A percentile compares a stretch with the other conserved stretches of the same genome.
These are phyloP conservation scores for Carex pumila DNA, from an alignment of 176 grass and related monocot species.

Conservation along the genomic window DNA sequence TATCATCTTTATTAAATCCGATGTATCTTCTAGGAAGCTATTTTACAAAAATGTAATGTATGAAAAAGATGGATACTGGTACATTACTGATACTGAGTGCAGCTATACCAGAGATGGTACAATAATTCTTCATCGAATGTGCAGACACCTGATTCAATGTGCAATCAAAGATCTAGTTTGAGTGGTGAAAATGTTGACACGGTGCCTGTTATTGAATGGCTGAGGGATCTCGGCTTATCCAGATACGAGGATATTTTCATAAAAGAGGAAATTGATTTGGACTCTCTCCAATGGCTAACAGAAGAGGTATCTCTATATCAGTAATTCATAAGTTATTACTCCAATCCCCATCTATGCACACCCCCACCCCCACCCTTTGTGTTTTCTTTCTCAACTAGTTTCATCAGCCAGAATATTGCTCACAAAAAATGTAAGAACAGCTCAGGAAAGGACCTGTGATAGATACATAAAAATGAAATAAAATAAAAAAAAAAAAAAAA, in stretches of 20 bases:
- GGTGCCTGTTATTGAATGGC: constrained; percentile 44
- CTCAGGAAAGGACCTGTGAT: not conserved
- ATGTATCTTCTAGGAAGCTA: not conserved
- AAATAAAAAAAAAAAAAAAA: not conserved
- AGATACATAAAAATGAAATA: not conserved
- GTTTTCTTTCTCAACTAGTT: not conserved
- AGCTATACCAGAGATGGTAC: not conserved
- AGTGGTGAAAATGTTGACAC: constrained; percentile 33
- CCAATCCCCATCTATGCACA: not conserved
- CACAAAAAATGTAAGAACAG: not conserved
- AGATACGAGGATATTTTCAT: constrained; percentile 72
- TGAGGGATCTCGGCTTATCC: constrained; percentile 63
- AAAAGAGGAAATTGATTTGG: constrained; percentile 85
- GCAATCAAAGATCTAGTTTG: constrained; percentile 29
- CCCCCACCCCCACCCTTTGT: not conserved
- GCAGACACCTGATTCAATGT: constrained; percentile 34
- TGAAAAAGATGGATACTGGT: not conserved
- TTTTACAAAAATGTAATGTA: not conserved
- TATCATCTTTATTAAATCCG: not conserved
- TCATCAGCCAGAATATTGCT: not conserved
- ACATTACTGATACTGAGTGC: not conserved
- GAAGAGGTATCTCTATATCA: constrained; percentile 62
- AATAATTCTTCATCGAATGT: constrained; percentile 18
- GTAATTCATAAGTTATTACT: not conserved
- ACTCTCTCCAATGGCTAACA: constrained; percentile 77